Percentiles rank a stretch among this genome's conserved stretches.
Conservation (phyloP, 1,284 basidiomycete genomes). For the Ceratobasidium sp. region DNA sequence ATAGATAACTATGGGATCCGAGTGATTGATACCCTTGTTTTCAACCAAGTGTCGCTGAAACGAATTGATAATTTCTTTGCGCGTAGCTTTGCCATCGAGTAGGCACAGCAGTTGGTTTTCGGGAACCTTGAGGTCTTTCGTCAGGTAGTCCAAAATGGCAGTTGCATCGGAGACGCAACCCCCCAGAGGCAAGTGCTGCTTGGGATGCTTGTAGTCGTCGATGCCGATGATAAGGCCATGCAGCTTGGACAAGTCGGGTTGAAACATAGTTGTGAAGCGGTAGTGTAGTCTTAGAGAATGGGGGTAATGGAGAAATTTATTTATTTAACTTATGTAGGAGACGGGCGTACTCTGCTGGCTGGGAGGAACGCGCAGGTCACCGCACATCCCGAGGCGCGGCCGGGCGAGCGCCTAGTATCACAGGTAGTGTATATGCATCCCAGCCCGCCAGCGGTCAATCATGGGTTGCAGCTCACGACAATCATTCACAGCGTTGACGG, state of each 20-base stretch:
- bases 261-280: constrained; percentile 2
- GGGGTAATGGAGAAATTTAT: neutral
- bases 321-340: too few relatives aligned
- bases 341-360: too few relatives aligned
- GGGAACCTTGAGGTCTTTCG: constrained; percentile 11
- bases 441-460: too few relatives aligned
- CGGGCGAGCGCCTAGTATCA: too few relatives aligned
- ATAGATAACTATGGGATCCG: constrained; percentile 27
- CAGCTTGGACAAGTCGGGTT: constrained; percentile 2
- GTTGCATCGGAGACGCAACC: constrained; percentile 21
- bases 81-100: constrained; percentile 2
- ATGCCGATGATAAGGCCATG: constrained; percentile 38
- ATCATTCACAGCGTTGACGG: too few relatives aligned
- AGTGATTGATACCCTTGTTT: neutral
- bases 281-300: neutral
- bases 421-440: too few relatives aligned
- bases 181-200: neutral
- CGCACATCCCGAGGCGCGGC: too few relatives aligned
- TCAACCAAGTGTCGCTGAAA: too few relatives aligned
- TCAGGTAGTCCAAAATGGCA: neutral
- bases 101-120: neutral
- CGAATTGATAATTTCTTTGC: too few relatives aligned
- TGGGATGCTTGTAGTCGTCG: constrained; percentile 16
- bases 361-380: too few relatives aligned
- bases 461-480: too few relatives aligned